phyloP scores from a whole-genome alignment of 495 filamentous ascomycete genomes.

The Neurospora sp. region DNA sequence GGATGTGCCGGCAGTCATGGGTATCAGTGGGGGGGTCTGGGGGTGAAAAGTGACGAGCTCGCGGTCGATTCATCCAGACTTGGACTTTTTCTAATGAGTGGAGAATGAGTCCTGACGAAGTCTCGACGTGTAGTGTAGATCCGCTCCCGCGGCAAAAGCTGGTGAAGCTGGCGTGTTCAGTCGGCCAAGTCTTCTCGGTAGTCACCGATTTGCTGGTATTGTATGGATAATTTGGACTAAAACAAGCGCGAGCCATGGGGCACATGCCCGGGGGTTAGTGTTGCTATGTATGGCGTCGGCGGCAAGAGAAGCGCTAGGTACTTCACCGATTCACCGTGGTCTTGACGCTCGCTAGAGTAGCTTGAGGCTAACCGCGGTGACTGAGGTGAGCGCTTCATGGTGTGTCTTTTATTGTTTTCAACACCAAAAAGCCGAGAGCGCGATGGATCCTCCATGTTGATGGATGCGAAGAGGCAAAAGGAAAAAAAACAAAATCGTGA shows the following conservation, averaged over 20 bases:
- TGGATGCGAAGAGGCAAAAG: background rate
- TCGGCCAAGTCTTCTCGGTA: background rate
- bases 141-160: background rate
- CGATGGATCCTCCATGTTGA: background rate
- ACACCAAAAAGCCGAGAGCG: background rate
- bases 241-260: background rate
- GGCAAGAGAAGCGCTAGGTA: background rate
- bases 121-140: background rate
- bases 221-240: background rate
- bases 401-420: background rate
- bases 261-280: background rate
- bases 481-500: background rate
- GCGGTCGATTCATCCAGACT: background rate
- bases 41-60: background rate
- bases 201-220: background rate
- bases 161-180: background rate
- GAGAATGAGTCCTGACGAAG: background rate
- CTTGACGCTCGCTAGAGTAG: background rate
- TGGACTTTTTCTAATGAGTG: background rate
- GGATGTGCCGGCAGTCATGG: background rate
- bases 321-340: background rate
- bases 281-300: background rate
- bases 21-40: background rate
- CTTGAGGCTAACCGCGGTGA: background rate
- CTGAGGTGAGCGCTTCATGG: background rate